phyloP scores from a whole-genome alignment of 257 asterid genomes.

The Capsicum chinense region DNA sequence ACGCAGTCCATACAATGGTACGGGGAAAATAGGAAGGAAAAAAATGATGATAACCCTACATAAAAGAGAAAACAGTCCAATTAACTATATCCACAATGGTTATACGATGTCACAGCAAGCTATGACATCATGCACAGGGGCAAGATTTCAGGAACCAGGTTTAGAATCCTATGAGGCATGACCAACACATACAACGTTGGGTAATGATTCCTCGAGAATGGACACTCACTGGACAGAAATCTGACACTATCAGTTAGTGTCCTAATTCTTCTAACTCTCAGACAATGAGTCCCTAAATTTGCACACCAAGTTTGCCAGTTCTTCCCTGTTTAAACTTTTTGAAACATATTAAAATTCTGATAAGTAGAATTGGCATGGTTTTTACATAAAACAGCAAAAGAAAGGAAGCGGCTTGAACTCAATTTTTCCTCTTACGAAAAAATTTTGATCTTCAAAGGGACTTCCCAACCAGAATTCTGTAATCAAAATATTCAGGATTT shows the following conservation, averaged over 20 bases:
- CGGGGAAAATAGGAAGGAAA: not conserved
- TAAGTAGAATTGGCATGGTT: not conserved
- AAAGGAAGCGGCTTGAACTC: not conserved
- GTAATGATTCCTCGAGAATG: not conserved
- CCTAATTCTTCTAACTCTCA: not conserved
- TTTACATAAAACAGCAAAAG: not conserved
- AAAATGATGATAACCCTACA: not conserved
- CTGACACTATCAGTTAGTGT: not conserved
- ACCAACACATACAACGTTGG: not conserved
- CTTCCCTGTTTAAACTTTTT: not conserved
- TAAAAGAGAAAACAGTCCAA: not conserved
- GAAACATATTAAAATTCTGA: not conserved
- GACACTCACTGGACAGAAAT: constrained; percentile 1
- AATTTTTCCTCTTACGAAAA: not conserved
- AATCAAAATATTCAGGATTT: not conserved
- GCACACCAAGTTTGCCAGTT: not conserved
- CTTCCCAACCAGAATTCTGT: constrained; percentile 1
- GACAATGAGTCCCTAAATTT: not conserved
- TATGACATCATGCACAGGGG: not conserved
- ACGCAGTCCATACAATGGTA: not conserved
- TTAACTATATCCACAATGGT: not conserved
- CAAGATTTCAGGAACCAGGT: not conserved
- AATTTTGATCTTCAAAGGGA: not conserved
- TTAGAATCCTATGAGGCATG: constrained; percentile 9
- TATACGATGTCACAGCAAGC: not conserved